phyloP scores from a whole-genome alignment of 345 rosid species.

The Litchi chinensis region DNA sequence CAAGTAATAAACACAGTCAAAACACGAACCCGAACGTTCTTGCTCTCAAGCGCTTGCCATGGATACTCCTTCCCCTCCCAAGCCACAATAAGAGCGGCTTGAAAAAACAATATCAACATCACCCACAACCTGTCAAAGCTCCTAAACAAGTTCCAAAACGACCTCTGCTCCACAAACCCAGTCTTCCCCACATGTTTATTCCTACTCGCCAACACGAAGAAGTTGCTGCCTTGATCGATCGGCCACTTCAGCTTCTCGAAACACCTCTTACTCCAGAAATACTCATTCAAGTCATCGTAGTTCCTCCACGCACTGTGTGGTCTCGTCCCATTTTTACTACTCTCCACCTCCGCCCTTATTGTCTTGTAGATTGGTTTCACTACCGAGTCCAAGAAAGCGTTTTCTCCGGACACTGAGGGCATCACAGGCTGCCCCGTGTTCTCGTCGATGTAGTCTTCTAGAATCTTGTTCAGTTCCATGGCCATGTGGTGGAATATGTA shows the following conservation, averaged over 20 bases:
- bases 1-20: constrained; percentile 80
- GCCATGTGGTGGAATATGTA: constrained; percentile 92
- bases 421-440: constrained; percentile 83
- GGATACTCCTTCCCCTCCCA: constrained; percentile 61
- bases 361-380: constrained; percentile 87
- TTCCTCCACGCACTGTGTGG: constrained; percentile 95
- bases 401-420: constrained; percentile 79
- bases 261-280: constrained; percentile 92
- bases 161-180: constrained; percentile 94
- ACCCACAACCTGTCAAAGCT: constrained; percentile 94
- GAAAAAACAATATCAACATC: constrained; percentile 72
- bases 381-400: constrained; percentile 65
- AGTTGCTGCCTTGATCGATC: constrained; percentile 67
- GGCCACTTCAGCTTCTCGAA: constrained; percentile 92
- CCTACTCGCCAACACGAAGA: constrained; percentile 59
- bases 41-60: constrained; percentile 55
- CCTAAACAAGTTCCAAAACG: constrained; percentile 81
- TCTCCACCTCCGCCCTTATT: constrained; percentile 74
- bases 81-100: constrained; percentile 78
- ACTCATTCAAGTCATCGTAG: constrained; percentile 93
- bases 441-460: constrained; percentile 82
- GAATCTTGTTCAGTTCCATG: constrained; percentile 81
- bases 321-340: constrained; percentile 86
- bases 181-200: constrained; percentile 85
- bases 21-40: constrained; percentile 64